phyloP scores from a whole-genome alignment of 2,329 filamentous ascomycete species.

The Colletotrichum gigasporum region DNA sequence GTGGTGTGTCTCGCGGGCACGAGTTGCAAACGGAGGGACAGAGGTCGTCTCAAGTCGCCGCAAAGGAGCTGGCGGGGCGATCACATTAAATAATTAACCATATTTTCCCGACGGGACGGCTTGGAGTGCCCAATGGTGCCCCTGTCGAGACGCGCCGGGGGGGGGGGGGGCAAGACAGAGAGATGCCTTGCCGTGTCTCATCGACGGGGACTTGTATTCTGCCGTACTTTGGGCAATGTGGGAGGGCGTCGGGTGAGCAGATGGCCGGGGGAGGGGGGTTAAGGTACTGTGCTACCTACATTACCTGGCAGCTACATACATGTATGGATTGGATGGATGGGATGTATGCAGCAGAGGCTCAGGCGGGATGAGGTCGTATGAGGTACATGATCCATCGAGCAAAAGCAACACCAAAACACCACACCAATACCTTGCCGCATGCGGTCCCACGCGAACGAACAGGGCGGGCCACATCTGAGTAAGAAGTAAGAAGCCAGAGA shows the following conservation, averaged over 20 bases:
- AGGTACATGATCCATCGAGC: not conserved
- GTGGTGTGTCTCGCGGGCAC: no score
- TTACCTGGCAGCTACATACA: no score
- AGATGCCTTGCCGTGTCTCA: not conserved
- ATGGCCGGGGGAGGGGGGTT: not conserved
- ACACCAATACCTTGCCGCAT: not conserved
- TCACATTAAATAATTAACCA: slow-evolving; percentile 10
- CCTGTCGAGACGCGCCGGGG: not conserved
- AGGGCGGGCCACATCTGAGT: not conserved
- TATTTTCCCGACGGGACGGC: not conserved
- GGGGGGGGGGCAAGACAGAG: no score
- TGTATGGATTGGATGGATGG: no score
- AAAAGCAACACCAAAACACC: not conserved
- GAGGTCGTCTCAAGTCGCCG: not conserved
- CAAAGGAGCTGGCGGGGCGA: not conserved
- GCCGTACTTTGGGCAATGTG: not conserved
- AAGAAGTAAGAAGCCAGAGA: not conserved
- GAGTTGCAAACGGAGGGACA: no score
- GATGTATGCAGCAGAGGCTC: no score
- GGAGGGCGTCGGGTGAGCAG: not conserved
- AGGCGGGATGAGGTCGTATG: not conserved
- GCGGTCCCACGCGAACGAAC: not conserved
- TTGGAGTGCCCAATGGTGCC: not conserved
- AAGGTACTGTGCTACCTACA: no score
- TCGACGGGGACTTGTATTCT: not conserved